Base-by-base conservation (phyloP, 73 alveolate species). In the Stentor roeselii region DNA sequence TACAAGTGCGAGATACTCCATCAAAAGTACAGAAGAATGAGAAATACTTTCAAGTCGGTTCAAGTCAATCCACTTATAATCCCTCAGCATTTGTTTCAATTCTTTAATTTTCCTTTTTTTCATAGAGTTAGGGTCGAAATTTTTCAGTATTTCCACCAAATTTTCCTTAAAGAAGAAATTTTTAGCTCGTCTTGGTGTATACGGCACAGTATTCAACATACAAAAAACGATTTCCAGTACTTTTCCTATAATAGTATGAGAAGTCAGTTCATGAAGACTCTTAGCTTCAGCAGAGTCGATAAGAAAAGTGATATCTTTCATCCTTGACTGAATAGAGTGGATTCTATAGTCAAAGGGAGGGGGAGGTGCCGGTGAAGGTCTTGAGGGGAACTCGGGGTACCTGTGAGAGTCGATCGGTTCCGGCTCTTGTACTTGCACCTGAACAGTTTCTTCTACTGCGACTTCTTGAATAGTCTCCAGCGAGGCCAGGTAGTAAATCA, bases 171-270 rank as follows among this genome's bases (percentile, higher is more conserved):
- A 11, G 67, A 50, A 50, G 21, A 50, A 50, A 6, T 50, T 21
- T 50, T 50, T 50, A 50, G 67, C 67, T 50, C 21, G 6, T 11
- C 21, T 21, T 11, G 21, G 30, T 11, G 67, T 50, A 50, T 50
- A 50, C 6, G 6, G 6, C 21, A 21, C 21, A 21, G 67, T 50
- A 50, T 50, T 50, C 21, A 50, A 50, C 21, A 50, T 11, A 21
- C 67, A 60, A 60, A 6, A 60, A 21, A 60, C 11, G 6, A 60
- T 6, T 3, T 27, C 6, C 30, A 67, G 34, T 21, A 67, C 41
- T 67, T 67, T 67, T 40, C 80, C 80, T 21, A 67, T 67, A 67
- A 21, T 21, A 21, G 50, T 21, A 67, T 67, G 80, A 1, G 15
- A 14, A 21, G 34, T 40, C 14, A 67, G 42, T 67, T 67, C 80